Percentiles rank a stretch among this genome's conserved stretches.
phyloP scores from a whole-genome alignment of 306 rosid species.

The Rosa rugosa region DNA sequence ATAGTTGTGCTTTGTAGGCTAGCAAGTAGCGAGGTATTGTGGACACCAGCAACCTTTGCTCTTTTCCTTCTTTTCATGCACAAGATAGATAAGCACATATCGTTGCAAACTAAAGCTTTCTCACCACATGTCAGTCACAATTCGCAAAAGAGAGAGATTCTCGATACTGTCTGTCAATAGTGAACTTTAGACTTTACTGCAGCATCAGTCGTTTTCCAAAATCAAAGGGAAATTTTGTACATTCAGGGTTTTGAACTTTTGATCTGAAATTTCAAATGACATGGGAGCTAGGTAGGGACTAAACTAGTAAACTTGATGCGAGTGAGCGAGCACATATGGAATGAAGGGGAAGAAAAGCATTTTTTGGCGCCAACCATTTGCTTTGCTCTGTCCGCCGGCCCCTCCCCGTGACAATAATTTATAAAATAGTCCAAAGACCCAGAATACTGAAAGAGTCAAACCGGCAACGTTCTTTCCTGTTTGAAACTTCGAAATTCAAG shows the following conservation, averaged over 20 bases:
- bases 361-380: conserved; percentile 44
- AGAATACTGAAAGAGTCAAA: neutral
- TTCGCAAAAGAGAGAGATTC: conserved; percentile 37
- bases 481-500: conserved; percentile 51
- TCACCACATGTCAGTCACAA: conserved; percentile 39
- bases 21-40: conserved; percentile 26
- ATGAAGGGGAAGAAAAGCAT: conserved; percentile 39
- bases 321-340: conserved; percentile 15
- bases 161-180: conserved; percentile 26
- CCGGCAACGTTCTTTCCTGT: conserved; percentile 6
- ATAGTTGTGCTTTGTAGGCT: conserved; percentile 42
- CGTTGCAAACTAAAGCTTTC: conserved; percentile 34
- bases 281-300: neutral
- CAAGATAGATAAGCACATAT: conserved; percentile 25
- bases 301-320: too few relatives aligned
- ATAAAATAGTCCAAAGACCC: neutral
- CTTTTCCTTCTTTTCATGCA: conserved; percentile 76
- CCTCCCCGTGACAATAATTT: neutral
- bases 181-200: conserved; percentile 33
- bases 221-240: conserved; percentile 19
- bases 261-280: conserved; percentile 8
- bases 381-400: conserved; percentile 27
- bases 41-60: conserved; percentile 47
- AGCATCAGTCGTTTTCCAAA: conserved; percentile 43
- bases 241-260: neutral